Base-by-base conservation (phyloP, 257 asterid genomes). In the Solanum boliviense region DNA sequence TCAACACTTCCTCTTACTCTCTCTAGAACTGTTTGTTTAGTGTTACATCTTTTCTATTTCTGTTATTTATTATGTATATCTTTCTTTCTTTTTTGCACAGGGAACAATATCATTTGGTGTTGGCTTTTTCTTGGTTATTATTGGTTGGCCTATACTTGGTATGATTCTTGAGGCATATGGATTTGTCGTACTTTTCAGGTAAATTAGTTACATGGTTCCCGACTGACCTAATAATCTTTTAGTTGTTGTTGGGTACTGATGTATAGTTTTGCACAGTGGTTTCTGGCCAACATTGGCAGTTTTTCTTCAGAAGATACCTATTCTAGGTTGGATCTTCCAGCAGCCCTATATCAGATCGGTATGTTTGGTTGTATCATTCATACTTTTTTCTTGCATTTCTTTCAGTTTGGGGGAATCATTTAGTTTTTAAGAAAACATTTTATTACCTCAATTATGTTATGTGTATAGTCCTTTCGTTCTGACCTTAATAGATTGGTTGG, bases 231-330 rank as follows among this genome's bases (percentile, higher is more conserved):
- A 73, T 25, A 52, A 89, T 62, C n/a, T 86, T 36, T 90, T 60
- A 76, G 52, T 25, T 65, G 85, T 70, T 67, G 18, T 70, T 73
- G 70, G 85, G 73, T 89, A 52, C 87, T 86, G 44, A 88, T 86
- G 70, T 44, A 87, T 79, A 83, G 32, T 52, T 78, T 62, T 83
- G 31, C 91, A 94, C 98, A 97, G 99, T 92, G 99, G 99, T 35
- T 97, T 97, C 93, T 97, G 98, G 99, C 99, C 99, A 12, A 95
- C 98, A 67, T 91, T 95, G 89, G 93, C 97, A 87, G 99, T 97
- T 86, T 97, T 95, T 75, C 91, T 97, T 92, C 98, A 95, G 88
- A 97, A 93, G 97, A 94, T 97, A 85, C 99, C 99, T 86, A 35
- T 97, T 87, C 31, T 97, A 81, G 98, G 98, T 87, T 97, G 99